Evolutionary conservation across 139 green algal genomes (phyloP), one percentile per base, ranked within the genome.

Genomic region (Picochlorum sp.): DNA sequence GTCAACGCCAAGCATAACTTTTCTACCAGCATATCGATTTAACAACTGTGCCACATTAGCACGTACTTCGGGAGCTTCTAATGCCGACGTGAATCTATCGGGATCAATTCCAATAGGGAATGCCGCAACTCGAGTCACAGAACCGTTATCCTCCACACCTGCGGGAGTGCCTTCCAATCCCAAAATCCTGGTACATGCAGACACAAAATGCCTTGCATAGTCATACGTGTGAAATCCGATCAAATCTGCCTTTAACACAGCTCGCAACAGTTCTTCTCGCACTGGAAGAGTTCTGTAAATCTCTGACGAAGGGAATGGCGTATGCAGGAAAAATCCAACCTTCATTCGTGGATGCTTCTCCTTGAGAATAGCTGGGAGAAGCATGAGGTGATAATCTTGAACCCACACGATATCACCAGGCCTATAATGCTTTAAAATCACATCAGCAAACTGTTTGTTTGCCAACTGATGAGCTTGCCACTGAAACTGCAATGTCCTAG

Each of bases 101-200:
- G 94, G 94, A 73, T 99, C 91, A 61, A 99, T 99, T 65, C 94
- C 92, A 56, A 98, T 98, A 62, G 92, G 92, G 60, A 95, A 95
- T 11, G 88, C 88, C 4, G 84, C 84, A 37, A 96, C 86, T 41
- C 88, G 75, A 1, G 85, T 94, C 24, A 93, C 74, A 24, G 64
- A 77, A 51, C 92, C 92, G 57, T 92, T 91, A 74, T 98, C 87
- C 74, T 99, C 94, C 32, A 99, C 92, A 11, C 92, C 92, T 64
- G 79, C 78, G 1, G 82, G 84, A 14, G 84, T 90, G 41, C 81
- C 84, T 69, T 99, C 94, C 34, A 98, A 80, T 8, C 90, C 89
- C 73, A 97, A 69, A 34, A 97, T 94, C 65, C 88, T 82, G 9
- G 87, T 95, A 77, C 89, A 95, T 5, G 83, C 86, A 38, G 75